These are phyloP conservation scores for Fusarium tuaranense DNA, from an alignment of 2,329 filamentous ascomycete species.

Conservation along the genomic window DNA sequence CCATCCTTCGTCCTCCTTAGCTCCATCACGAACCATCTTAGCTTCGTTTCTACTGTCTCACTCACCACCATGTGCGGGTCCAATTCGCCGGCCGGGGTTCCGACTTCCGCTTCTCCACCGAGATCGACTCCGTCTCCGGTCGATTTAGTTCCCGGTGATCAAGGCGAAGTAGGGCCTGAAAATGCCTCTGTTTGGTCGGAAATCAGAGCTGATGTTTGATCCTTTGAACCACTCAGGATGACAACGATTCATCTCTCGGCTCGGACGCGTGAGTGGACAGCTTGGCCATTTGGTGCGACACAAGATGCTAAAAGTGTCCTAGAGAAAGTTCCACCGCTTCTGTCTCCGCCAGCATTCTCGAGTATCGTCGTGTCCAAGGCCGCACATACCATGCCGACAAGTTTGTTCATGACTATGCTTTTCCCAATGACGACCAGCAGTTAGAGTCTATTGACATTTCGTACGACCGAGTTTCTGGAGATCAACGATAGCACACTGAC, in stretches of 20 bases:
- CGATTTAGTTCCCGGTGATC: neutral
- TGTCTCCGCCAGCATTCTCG: conserved; percentile 11
- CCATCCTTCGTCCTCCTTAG: neutral
- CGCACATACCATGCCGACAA: conserved; percentile 6
- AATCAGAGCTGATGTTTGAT: neutral
- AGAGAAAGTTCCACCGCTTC: conserved; percentile 14
- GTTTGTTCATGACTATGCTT: conserved; percentile 2
- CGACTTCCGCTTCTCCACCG: neutral
- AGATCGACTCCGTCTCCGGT: neutral
- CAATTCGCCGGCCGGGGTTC: neutral
- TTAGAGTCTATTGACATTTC: conserved; percentile 23
- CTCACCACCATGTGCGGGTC: neutral
- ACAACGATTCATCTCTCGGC: neutral
- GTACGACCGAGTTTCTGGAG: neutral
- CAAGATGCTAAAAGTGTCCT: neutral
- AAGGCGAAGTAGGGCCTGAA: neutral
- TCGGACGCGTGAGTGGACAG: neutral
- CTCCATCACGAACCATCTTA: neutral
- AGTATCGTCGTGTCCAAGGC: conserved; percentile 26
- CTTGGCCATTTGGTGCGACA: neutral
- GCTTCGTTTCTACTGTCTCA: neutral
- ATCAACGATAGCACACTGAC: no score
- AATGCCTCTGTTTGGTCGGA: neutral
- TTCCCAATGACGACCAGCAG: conserved; percentile 10
- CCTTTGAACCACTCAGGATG: neutral